Evolutionary conservation across 495 filamentous ascomycete species (phyloP).

Genomic region (Neurospora tetraspora): DNA sequence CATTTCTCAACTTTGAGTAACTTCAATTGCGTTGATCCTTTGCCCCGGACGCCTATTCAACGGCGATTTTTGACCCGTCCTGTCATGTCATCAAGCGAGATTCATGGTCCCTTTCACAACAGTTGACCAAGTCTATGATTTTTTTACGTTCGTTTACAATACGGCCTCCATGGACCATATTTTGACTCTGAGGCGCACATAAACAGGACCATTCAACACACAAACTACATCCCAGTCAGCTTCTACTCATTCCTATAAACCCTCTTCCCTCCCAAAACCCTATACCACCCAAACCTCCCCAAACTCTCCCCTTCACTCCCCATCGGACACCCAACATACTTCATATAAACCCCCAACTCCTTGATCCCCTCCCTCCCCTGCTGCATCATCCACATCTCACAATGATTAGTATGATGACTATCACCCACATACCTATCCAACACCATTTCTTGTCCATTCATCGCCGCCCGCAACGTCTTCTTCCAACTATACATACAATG

Average conservation of each 20-base stretch:
- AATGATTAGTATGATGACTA: neutral
- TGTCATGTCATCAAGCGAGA: no score
- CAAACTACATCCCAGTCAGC: no score
- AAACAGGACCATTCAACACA: no score
- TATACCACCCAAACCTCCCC: conserved; percentile 5
- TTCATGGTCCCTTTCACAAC: no score
- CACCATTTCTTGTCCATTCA: accelerated
- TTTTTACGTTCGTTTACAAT: no score
- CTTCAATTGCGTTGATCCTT: no score
- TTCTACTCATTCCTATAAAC: neutral
- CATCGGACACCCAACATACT: neutral
- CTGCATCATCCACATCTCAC: neutral
- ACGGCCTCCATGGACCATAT: no score
- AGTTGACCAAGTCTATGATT: no score
- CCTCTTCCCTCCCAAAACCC: neutral
- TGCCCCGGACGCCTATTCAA: no score
- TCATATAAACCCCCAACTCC: conserved; percentile 1
- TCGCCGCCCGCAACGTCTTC: neutral
- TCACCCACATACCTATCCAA: conserved; percentile 1
- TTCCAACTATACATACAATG: neutral
- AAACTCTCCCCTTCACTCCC: neutral
- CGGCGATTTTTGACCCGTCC: no score
- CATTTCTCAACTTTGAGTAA: no score
- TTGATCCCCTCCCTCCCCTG: neutral
- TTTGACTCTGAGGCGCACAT: no score